phyloP scores from a whole-genome alignment of 164 flowering plant genomes.

The Stephania japonica region DNA sequence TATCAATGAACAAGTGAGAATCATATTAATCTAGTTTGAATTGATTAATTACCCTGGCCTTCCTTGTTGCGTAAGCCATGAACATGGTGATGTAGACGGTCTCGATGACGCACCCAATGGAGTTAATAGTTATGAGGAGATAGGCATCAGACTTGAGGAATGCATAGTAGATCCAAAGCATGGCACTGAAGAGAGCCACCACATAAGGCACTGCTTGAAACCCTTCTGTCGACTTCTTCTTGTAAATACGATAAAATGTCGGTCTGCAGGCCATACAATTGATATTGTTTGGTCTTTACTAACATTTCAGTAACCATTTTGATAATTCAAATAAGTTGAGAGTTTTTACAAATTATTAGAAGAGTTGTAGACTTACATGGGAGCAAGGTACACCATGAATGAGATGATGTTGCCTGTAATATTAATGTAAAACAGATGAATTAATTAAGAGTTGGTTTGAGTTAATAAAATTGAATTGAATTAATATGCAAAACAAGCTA shows the following conservation, averaged over 20 bases:
- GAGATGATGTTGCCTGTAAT: conserved; percentile 44
- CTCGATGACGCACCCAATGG: conserved; percentile 38
- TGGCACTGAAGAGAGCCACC: conserved; percentile 48
- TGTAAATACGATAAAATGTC: conserved; percentile 41
- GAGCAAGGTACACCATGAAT: conserved; percentile 46
- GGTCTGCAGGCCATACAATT: conserved; percentile 27
- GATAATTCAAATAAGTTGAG: not conserved
- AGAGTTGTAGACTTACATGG: conserved; percentile 34
- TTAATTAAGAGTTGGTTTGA: not conserved
- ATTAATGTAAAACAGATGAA: not conserved
- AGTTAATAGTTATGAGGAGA: conserved; percentile 51
- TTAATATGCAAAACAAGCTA: not conserved
- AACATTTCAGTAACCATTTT: not conserved
- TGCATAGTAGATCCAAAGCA: conserved; percentile 61
- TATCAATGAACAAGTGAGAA: not conserved
- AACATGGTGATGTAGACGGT: conserved; percentile 30
- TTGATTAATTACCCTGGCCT: conserved; percentile 30
- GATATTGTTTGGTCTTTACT: not conserved
- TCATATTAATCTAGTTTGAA: not conserved
- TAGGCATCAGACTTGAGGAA: conserved; percentile 28
- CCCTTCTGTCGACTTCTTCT: conserved; percentile 51
- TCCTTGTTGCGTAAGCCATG: conserved; percentile 36
- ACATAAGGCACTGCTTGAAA: conserved; percentile 54
- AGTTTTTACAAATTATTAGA: not conserved
- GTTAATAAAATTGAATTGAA: not conserved